Conservation (phyloP, 2,329 filamentous ascomycete genomes). For the Penicillium sp. region DNA sequence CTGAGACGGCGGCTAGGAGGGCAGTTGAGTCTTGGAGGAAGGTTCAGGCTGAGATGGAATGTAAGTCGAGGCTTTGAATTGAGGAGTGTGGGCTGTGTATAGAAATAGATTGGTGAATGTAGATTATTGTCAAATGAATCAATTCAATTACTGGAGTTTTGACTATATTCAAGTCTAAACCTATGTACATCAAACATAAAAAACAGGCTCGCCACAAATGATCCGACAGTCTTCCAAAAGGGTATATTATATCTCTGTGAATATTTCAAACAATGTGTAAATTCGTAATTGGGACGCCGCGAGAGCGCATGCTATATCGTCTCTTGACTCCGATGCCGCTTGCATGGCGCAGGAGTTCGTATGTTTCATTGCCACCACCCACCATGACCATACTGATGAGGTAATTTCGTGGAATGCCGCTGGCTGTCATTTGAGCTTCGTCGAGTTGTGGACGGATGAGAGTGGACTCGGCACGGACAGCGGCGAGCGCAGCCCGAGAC, state of each 20-base stretch:
- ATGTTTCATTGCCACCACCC: constrained; percentile 65
- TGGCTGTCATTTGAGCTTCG: constrained; percentile 66
- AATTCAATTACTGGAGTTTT: not conserved
- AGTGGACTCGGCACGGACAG: constrained; percentile 36
- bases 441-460: constrained; percentile 71
- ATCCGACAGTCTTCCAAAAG: not conserved
- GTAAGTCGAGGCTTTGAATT: not conserved
- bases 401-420: constrained; percentile 66
- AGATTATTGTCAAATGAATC: not conserved
- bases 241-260: constrained; percentile 14
- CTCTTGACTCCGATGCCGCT: constrained; percentile 71
- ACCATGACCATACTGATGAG: constrained; percentile 83
- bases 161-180: constrained; percentile 6
- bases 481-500: constrained; percentile 40
- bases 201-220: not conserved
- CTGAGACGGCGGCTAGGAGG: constrained; percentile 5
- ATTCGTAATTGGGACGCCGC: constrained; percentile 76
- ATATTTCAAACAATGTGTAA: constrained; percentile 61
- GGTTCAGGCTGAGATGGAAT: constrained; percentile 11
- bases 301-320: constrained; percentile 75
- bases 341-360: constrained; percentile 62
- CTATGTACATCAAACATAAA: not conserved
- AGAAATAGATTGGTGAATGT: not conserved
- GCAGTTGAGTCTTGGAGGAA: constrained; percentile 20
- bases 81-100: not conserved